These are phyloP conservation scores for Venturia aucupariae DNA, from an alignment of 2,329 filamentous ascomycete genomes.

Conservation along the genomic window DNA sequence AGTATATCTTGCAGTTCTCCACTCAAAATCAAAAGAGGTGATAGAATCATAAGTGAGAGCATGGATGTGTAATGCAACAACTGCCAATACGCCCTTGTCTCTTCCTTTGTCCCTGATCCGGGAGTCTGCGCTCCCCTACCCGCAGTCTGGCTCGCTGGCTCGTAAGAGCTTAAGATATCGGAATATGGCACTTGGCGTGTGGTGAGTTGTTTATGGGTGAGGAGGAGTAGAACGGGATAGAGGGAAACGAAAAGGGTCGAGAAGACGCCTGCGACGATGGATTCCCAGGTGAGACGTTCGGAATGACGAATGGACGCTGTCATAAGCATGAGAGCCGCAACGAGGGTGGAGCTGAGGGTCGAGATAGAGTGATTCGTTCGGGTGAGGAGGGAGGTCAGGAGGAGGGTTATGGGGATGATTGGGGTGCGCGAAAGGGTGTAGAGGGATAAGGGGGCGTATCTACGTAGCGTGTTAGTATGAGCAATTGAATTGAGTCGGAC, in stretches of 20 bases:
- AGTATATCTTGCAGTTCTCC: conserved; percentile 41
- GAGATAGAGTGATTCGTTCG: conserved; percentile 38
- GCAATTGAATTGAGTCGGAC: not conserved
- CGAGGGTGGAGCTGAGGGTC: conserved; percentile 41
- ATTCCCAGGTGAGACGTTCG: conserved; percentile 42
- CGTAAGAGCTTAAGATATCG: conserved; percentile 34
- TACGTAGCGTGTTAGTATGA: conserved; percentile 18
- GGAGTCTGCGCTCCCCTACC: conserved; percentile 7
- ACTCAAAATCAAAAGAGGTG: conserved; percentile 41
- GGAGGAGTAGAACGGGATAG: conserved; percentile 42
- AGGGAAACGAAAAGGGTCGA: conserved; percentile 43
- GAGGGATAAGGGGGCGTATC: conserved; percentile 42
- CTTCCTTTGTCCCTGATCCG: conserved; percentile 30
- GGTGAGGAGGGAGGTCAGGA: conserved; percentile 39
- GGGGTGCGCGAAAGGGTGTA: conserved; percentile 45
- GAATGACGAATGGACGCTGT: conserved; percentile 38
- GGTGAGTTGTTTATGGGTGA: conserved; percentile 40
- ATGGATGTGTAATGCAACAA: conserved; percentile 44
- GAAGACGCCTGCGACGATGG: conserved; percentile 43
- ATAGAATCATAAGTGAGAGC: conserved; percentile 39
- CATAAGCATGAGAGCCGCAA: conserved; percentile 42
- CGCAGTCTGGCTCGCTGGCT: conserved; percentile 16
- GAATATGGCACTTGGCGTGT: conserved; percentile 33
- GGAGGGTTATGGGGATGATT: conserved; percentile 40
- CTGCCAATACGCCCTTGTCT: conserved; percentile 43